phyloP scores from a whole-genome alignment of 2,329 filamentous ascomycete species.

The Myriangium duriaei region DNA sequence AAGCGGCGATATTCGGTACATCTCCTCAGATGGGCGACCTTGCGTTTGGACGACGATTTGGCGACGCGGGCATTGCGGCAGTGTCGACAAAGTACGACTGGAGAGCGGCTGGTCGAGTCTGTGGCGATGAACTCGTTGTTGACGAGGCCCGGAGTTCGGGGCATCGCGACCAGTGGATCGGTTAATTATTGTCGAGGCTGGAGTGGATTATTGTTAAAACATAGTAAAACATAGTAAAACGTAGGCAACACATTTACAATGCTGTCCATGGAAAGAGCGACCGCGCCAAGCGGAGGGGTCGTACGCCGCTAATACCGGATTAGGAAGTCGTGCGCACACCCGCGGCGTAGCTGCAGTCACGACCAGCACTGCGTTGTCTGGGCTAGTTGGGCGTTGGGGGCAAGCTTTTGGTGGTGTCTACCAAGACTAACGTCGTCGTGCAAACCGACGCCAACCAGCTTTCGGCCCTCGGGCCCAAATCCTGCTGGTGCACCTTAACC shows the following conservation, averaged over 20 bases:
- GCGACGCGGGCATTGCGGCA: constrained; percentile 7
- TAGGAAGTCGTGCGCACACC: neutral
- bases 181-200: too few species aligned
- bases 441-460: too few species aligned
- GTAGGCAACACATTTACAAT: neutral
- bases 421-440: too few species aligned
- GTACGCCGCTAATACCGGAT: neutral
- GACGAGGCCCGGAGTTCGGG: constrained; percentile 6
- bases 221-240: too few species aligned
- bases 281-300: neutral
- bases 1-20: neutral
- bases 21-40: constrained; percentile 6
- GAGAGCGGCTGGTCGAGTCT: constrained; percentile 4
- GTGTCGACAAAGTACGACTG: constrained; percentile 4
- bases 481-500: too few species aligned
- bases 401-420: too few species aligned
- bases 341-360: too few species aligned
- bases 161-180: constrained; percentile 5
- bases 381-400: too few species aligned
- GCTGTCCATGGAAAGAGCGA: neutral
- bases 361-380: too few species aligned
- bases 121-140: constrained; percentile 6
- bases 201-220: too few species aligned
- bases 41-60: constrained; percentile 7
- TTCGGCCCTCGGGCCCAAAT: too few species aligned